Conservation (phyloP, 2,329 filamentous ascomycete genomes). For the Diplodia intermedia region DNA sequence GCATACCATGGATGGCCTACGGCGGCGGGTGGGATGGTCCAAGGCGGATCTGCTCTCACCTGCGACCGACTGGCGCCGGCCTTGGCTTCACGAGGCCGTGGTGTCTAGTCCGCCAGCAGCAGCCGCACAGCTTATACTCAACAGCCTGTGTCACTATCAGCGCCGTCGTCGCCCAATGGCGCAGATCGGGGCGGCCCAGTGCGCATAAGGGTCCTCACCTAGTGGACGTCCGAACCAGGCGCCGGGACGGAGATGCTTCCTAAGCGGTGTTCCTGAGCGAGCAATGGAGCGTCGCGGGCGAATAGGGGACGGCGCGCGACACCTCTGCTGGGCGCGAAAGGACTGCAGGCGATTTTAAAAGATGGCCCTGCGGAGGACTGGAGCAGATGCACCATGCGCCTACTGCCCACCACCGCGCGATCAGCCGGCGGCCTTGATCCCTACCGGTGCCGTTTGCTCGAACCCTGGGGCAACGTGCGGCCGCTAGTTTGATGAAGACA, state of each 20-base stretch:
- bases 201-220: conserved; percentile 30
- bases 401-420: conserved; percentile 6
- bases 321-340: conserved; percentile 6
- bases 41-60: neutral
- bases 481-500: conserved; percentile 29
- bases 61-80: conserved; percentile 21
- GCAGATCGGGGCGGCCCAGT: conserved; percentile 17
- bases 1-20: conserved; percentile 19
- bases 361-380: neutral
- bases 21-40: conserved; percentile 6
- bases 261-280: conserved; percentile 17
- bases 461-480: conserved; percentile 26
- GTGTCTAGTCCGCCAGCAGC: neutral
- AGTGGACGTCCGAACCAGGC: conserved; percentile 11
- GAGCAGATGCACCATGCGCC: conserved; percentile 1
- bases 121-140: conserved; percentile 10
- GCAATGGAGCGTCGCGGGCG: conserved; percentile 20
- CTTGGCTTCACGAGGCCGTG: conserved; percentile 6
- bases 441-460: neutral
- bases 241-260: conserved; percentile 30
- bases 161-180: conserved; percentile 24
- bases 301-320: conserved; percentile 5
- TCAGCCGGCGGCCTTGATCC: neutral
- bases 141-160: conserved; percentile 21
- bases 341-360: conserved; percentile 20